phyloP scores from a whole-genome alignment of 140 eudicot species.

The Bidens hawaiensis region DNA sequence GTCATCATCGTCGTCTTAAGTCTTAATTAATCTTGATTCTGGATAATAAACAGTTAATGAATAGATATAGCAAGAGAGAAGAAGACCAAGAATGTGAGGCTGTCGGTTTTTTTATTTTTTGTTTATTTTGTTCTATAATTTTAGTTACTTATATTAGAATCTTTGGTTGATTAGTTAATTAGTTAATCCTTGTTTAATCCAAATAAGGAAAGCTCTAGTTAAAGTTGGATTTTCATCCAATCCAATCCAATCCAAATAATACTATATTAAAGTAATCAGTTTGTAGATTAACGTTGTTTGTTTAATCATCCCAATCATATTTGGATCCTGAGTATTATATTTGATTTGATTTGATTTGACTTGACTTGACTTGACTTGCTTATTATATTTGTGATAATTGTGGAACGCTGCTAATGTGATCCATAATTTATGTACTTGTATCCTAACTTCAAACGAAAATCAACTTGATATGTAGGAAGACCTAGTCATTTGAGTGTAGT shows the following conservation, averaged over 20 bases:
- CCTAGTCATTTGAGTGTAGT: background rate
- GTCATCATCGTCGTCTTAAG: conserved; percentile 54
- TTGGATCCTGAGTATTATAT: conserved; percentile 21
- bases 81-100: conserved; percentile 25
- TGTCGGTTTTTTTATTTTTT: conserved; percentile 6
- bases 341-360: too few species aligned
- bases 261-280: conserved; percentile 4
- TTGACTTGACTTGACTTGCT: too few species aligned
- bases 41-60: conserved; percentile 2
- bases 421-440: background rate
- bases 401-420: background rate
- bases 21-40: conserved; percentile 29
- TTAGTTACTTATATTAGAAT: conserved; percentile 19
- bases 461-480: too few species aligned
- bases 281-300: background rate
- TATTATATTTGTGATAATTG: background rate
- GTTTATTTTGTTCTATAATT: background rate
- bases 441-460: background rate
- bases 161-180: conserved; percentile 21
- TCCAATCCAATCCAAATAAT: conserved; percentile 12
- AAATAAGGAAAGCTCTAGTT: conserved; percentile 22
- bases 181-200: conserved; percentile 15
- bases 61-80: conserved; percentile 23
- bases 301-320: conserved; percentile 14
- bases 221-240: conserved; percentile 6